A percentile compares a stretch with the other conserved stretches of the same genome.
These are phyloP conservation scores for Aspergillus brasiliensis DNA, from an alignment of 2,329 filamentous ascomycete species.

Conservation along the genomic window DNA sequence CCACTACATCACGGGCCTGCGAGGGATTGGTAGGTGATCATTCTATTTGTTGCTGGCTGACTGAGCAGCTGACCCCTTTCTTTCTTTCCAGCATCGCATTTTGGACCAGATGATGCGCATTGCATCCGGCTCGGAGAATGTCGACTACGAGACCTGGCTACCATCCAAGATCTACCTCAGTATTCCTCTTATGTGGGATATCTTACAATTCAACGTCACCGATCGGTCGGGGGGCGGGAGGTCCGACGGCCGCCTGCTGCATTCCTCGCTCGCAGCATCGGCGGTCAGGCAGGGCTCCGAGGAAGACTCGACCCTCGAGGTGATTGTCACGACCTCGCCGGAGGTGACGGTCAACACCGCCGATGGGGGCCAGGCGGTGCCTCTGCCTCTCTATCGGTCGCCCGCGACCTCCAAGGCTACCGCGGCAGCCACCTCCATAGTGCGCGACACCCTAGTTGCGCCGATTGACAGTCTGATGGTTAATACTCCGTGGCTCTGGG, in stretches of 20 bases:
- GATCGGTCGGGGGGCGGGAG: constrained; percentile 36
- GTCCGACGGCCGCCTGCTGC: constrained; percentile 45
- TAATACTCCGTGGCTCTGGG: constrained; percentile 40
- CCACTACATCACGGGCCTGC: constrained; percentile 52
- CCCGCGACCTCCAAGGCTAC: constrained; percentile 8
- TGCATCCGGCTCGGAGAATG: constrained; percentile 51
- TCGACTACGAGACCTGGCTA: constrained; percentile 55
- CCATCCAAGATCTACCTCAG: constrained; percentile 57
- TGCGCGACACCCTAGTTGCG: constrained; percentile 32
- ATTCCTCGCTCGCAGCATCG: constrained; percentile 42
- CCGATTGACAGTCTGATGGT: constrained; percentile 38
- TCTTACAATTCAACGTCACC: constrained; percentile 51
- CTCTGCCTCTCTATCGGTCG: constrained; percentile 35
- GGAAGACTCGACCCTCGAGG: constrained; percentile 44
- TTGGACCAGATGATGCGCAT: constrained; percentile 54
- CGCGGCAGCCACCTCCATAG: neutral
- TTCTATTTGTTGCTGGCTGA: neutral
- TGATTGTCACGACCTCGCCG: constrained; percentile 55
- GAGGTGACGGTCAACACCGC: constrained; percentile 56
- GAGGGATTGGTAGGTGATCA: constrained; percentile 44
- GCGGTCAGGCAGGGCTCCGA: constrained; percentile 27
- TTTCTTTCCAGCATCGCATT: constrained; percentile 45
- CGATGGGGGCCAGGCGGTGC: constrained; percentile 55
- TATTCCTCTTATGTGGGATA: constrained; percentile 57
- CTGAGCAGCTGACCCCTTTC: constrained; percentile 9